Evolutionary conservation across 2,329 filamentous ascomycete genomes (phyloP).

Genomic region (Trichoderma asperellum): DNA sequence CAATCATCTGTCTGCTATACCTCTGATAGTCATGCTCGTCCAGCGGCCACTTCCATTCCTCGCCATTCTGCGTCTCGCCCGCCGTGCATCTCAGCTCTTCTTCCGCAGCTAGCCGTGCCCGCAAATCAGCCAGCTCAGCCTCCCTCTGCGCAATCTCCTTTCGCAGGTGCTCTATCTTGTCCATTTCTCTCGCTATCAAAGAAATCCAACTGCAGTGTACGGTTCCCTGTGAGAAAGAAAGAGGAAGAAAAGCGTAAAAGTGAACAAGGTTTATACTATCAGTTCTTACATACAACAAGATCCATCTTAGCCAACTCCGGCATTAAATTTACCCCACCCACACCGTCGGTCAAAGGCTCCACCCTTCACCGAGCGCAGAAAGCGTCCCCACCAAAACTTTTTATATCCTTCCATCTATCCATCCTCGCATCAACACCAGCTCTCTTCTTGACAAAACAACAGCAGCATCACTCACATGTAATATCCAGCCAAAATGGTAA

Average conservation of each 20-base stretch:
- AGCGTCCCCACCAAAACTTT: slow-evolving; percentile 20
- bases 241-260: background rate
- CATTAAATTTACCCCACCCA: slow-evolving; percentile 11
- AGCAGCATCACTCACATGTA: background rate
- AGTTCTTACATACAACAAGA: background rate
- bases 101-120: slow-evolving; percentile 48
- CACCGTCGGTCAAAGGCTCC: slow-evolving; percentile 24
- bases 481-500: slow-evolving; percentile 26
- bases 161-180: slow-evolving; percentile 48
- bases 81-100: slow-evolving; percentile 27
- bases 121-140: slow-evolving; percentile 51
- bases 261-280: background rate
- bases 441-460: background rate
- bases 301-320: background rate
- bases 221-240: too few species aligned
- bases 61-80: slow-evolving; percentile 8
- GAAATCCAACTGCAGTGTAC: background rate
- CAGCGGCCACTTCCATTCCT: slow-evolving; percentile 68
- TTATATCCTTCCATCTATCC: background rate
- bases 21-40: slow-evolving; percentile 74
- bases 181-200: slow-evolving; percentile 39
- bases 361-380: slow-evolving; percentile 26
- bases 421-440: slow-evolving; percentile 1
- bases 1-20: slow-evolving; percentile 89
- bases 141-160: slow-evolving; percentile 54